Conservation (phyloP, 768 basidiomycete species). For the Phylloporus sp. region DNA sequence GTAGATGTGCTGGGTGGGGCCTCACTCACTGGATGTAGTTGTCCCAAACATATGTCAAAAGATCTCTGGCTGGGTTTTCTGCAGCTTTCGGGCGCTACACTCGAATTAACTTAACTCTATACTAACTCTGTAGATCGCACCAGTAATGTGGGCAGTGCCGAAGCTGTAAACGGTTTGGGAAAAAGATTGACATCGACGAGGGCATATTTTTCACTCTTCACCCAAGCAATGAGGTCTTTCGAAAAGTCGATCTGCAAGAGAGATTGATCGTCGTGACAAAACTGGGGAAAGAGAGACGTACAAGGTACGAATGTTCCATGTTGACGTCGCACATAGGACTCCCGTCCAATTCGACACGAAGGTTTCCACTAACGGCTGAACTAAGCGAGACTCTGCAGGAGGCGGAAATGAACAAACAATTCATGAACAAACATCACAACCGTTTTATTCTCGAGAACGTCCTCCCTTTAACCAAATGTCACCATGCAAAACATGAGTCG, state of each 20-base stretch:
- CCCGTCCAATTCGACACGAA: constrained; percentile 78
- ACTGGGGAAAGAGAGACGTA: constrained; percentile 29
- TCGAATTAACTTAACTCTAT: neutral
- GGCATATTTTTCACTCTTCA: constrained; percentile 57
- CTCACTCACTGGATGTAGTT: constrained; percentile 84
- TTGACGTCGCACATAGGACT: constrained; percentile 67
- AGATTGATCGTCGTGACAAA: neutral
- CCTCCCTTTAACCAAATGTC: constrained; percentile 45
- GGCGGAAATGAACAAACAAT: constrained; percentile 56
- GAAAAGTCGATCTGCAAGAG: constrained; percentile 78
- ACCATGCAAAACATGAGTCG: neutral
- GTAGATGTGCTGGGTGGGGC: neutral
- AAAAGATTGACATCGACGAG: constrained; percentile 86
- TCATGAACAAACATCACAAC: constrained; percentile 90
- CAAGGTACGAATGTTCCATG: constrained; percentile 80
- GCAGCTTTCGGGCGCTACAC: constrained; percentile 37
- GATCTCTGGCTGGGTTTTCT: constrained; percentile 47
- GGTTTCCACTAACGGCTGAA: constrained; percentile 61
- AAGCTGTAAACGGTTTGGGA: constrained; percentile 46
- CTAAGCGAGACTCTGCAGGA: neutral
- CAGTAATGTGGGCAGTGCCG: constrained; percentile 23
- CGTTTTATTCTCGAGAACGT: constrained; percentile 72
- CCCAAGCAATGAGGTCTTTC: constrained; percentile 75
- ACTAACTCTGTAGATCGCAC: constrained; percentile 25
- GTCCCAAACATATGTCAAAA: constrained; percentile 90